Conservation (phyloP, 78 protist species). For the Bodo saltans region DNA sequence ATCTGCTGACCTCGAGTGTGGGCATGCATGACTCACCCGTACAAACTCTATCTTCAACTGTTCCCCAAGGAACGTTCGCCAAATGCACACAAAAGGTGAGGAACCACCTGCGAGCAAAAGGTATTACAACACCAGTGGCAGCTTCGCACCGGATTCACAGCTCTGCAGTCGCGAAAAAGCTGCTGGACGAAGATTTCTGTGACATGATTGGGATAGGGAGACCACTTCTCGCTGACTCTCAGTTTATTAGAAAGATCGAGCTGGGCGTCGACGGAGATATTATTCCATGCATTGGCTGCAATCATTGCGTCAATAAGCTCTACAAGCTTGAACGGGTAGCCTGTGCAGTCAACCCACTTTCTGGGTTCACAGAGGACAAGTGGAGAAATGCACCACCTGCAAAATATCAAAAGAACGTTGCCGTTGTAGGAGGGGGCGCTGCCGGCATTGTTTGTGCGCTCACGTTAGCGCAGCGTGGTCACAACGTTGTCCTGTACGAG, state of each 20-base stretch:
- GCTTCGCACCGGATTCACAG: not conserved
- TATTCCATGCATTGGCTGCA: not conserved
- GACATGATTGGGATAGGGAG: slow-evolving; percentile 32
- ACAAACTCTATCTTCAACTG: not conserved
- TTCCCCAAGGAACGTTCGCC: not conserved
- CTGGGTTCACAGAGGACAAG: not conserved
- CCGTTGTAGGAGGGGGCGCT: not conserved
- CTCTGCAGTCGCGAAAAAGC: slow-evolving; percentile 15
- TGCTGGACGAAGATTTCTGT: not conserved
- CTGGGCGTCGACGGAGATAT: not conserved
- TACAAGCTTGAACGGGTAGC: not conserved
- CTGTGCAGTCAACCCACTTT: not conserved
- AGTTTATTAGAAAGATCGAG: slow-evolving; percentile 1
- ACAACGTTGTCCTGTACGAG: not conserved
- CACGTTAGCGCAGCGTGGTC: not conserved
- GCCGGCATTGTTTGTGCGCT: not conserved
- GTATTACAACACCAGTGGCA: not conserved
- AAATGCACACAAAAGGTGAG: not conserved
- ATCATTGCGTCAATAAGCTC: not conserved
- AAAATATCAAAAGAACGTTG: not conserved
- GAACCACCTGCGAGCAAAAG: not conserved
- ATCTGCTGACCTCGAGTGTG: not conserved
- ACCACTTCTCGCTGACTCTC: slow-evolving; percentile 24
- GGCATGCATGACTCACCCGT: not conserved
- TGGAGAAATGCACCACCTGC: too few relatives aligned